Base-by-base conservation (phyloP, 495 filamentous ascomycete species). In the Aspergillus incahuasiensis region DNA sequence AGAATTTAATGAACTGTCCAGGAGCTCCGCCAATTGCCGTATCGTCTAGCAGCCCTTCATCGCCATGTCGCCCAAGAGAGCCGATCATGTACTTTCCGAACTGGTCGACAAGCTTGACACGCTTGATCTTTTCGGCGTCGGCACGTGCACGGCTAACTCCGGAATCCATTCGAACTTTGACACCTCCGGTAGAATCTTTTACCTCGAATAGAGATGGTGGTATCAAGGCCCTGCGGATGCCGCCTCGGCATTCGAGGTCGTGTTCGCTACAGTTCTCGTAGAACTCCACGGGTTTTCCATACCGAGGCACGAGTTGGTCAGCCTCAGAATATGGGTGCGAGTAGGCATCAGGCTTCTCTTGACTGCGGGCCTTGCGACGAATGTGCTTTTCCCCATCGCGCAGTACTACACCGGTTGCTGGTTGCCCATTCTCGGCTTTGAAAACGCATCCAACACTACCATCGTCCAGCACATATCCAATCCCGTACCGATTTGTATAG, bases 11-110 rank as follows among this genome's bases (percentile, higher is more conserved):
- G 28, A 90, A 87, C 46, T 87, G 86, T 13, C 75, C 74, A 6
- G 48, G 75, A 55, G 61, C 73, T 42, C 70, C 65, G 41, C 66
- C 62, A 48, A 60, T 59, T 24, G 57, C 3, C 1, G 68, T 63
- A 18, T 69, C 69, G 13, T 66, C 66, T 9, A 60, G 56, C 7
- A 73, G 56, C 5, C 58, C 67, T 19, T 75, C 72, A 39, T 73
- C 70, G 51, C 80, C 69, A 68, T 80, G 66, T 69, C 78, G 64
- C 52, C 80, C 66, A 58, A 85, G 61, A 46, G 77, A 70, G 64
- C 83, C 68, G 56, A 86, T 85, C 94, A 98, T 97, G 68, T 97
- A 98, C 65, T 90, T 90, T 51, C 88, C 91, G 62, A 97, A 96
- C 64, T 92, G 91, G 63, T 88, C 88, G 79, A 92, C 96, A 39